Evolutionary conservation across 2,329 filamentous ascomycete genomes (phyloP).

Genomic region (Penicillium expansum): DNA sequence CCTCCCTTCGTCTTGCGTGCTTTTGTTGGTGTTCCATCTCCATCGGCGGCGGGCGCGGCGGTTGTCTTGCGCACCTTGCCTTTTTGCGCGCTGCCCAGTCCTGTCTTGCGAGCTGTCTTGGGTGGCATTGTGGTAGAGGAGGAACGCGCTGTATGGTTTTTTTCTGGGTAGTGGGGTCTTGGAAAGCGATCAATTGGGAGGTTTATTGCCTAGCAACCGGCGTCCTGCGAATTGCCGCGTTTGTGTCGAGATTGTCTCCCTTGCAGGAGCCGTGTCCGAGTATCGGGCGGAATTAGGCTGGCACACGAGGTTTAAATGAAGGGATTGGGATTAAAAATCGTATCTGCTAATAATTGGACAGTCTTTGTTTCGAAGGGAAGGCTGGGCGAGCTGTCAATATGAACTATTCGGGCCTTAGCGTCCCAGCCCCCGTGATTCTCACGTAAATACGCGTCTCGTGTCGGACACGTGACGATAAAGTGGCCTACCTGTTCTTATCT

Average conservation of each 20-base stretch:
- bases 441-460: constrained; percentile 10
- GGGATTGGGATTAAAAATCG: constrained; percentile 1
- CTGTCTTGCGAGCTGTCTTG: constrained; percentile 26
- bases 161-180: constrained; percentile 3
- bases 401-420: constrained; percentile 10
- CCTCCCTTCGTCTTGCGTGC: constrained; percentile 23
- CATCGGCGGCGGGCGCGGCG: constrained; percentile 9
- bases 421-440: constrained; percentile 11
- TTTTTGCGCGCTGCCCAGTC: constrained; percentile 7
- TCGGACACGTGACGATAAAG: constrained; percentile 10
- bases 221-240: background rate
- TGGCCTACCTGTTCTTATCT: constrained; percentile 9
- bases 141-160: background rate
- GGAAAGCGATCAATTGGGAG: constrained; percentile 9
- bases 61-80: constrained; percentile 2
- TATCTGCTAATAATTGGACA: background rate
- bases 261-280: constrained; percentile 1
- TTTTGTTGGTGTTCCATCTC: constrained; percentile 17
- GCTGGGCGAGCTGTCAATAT: constrained; percentile 6
- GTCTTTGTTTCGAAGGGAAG: background rate
- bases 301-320: background rate
- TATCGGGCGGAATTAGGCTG: background rate
- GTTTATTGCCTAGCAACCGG: constrained; percentile 4
- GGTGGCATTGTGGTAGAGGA: constrained; percentile 27
- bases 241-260: constrained; percentile 1